Evolutionary conservation across 2,329 filamentous ascomycete genomes (phyloP).

Genomic region (Podosphaera leucotricha): DNA sequence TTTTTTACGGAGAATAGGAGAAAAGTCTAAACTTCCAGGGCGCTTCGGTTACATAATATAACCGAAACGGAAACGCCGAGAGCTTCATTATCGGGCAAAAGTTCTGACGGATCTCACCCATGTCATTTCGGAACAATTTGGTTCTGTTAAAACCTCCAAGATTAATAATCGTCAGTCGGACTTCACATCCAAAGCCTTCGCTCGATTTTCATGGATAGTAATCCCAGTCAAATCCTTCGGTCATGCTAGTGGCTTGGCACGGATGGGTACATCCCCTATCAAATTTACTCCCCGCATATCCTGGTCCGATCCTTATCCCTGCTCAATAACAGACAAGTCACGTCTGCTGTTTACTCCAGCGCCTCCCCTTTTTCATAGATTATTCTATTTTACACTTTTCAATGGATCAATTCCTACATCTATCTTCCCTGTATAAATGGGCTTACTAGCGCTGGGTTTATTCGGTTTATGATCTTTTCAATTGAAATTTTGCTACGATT

Average conservation of each 20-base stretch:
- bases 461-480: too few species aligned
- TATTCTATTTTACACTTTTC: neutral
- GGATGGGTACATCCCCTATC: neutral
- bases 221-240: constrained; percentile 3
- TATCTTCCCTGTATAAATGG: neutral
- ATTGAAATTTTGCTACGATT: too few species aligned
- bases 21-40: neutral
- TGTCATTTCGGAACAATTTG: neutral
- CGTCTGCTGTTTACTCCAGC: too few species aligned
- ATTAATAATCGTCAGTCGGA: neutral
- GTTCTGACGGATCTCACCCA: neutral
- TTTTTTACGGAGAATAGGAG: neutral
- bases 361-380: constrained; percentile 4
- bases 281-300: constrained; percentile 5
- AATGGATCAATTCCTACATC: neutral
- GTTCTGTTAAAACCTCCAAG: neutral
- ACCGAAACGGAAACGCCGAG: neutral
- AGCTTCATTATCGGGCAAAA: neutral
- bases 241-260: neutral
- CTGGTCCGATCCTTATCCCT: constrained; percentile 1
- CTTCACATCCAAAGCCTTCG: neutral
- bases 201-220: neutral
- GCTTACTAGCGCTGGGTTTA: too few species aligned
- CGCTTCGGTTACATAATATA: neutral
- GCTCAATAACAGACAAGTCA: too few species aligned